Base-by-base conservation (phyloP, 73 alveolate species). In the Tetrahymena thermophila region DNA sequence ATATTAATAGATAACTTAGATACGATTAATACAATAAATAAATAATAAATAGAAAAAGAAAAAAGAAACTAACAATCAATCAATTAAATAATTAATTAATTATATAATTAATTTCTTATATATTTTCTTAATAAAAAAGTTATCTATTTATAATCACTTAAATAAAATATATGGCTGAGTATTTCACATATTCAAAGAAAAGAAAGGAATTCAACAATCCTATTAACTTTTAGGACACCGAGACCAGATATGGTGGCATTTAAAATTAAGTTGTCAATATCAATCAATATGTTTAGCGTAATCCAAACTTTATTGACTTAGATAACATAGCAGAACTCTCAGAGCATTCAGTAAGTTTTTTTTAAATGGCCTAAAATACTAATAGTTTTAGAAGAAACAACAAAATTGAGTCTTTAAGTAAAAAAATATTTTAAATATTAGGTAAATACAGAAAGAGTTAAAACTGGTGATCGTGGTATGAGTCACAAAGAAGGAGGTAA, bases 361-460 rank as follows among this genome's bases (percentile, higher is more conserved):
- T 17, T 31, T 34, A 28, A 50, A 19, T 50, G 28, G 28, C 0
- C 10, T 84, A 84, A 84, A 84, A 84, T 89, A 35, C 21, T 16
- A 56, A 56, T 35, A 25, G 94, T 89, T 89, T 44, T 34, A 31
- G 35, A 34, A 31, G 56, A 89, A 8, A 31, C 15, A 89, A 28
- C 15, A 35, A 34, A 84, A 15, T 35, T 84, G 21, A 84, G 40
- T n/a, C 6, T 84, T 21, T 17, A 0, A 14, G 9, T 37, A 25
- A 34, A 25, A 21, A 44, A 34, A 21, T 5, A 40, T 31, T 35
- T 89, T 42, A 19, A 50, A 50, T 21, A 15, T 50, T 50, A 95
- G 97, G 99, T 98, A 84, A 98, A 98, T 96, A 98, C 99, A 21
- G 99, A 98, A 95, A 96, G 99, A 85, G 98, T 98, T 16, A 97